Percentiles rank a stretch among this genome's conserved stretches.
These are phyloP conservation scores for Hura crepitans DNA, from an alignment of 441 rosid species.

Conservation along the genomic window DNA sequence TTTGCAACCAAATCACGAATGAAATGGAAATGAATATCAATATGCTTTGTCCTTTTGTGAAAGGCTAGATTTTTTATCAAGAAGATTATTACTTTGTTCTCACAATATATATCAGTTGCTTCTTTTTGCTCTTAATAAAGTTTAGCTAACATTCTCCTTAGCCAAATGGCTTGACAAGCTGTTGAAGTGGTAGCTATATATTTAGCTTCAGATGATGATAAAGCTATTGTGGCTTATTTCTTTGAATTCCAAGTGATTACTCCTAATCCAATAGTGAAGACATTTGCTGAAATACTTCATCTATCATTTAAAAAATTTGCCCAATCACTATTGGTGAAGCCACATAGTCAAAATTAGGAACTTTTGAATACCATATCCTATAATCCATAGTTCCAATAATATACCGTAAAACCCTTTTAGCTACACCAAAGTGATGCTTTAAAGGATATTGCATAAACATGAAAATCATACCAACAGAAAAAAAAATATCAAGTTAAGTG, in stretches of 20 bases:
- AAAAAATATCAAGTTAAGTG: neutral
- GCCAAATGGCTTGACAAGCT: neutral
- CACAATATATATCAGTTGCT: no score
- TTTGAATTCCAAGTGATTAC: no score
- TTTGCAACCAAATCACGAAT: no score
- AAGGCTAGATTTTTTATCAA: slow-evolving; percentile 32
- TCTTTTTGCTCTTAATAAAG: no score
- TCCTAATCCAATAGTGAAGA: no score
- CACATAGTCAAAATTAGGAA: neutral
- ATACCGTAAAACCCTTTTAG: neutral
- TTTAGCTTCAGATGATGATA: neutral
- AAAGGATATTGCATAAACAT: neutral
- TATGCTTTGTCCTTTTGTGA: neutral
- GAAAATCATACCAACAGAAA: neutral
- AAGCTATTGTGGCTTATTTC: neutral
- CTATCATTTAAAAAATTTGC: no score
- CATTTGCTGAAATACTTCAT: no score
- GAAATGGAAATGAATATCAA: no score
- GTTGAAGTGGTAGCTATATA: neutral
- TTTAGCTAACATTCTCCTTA: no score
- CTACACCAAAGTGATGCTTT: neutral
- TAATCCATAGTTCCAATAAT: neutral
- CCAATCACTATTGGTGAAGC: neutral
- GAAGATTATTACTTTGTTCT: no score
- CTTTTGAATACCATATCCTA: neutral